Evolutionary conservation across 2,329 filamentous ascomycete species (phyloP).

Genomic region (Phialophora expanda): DNA sequence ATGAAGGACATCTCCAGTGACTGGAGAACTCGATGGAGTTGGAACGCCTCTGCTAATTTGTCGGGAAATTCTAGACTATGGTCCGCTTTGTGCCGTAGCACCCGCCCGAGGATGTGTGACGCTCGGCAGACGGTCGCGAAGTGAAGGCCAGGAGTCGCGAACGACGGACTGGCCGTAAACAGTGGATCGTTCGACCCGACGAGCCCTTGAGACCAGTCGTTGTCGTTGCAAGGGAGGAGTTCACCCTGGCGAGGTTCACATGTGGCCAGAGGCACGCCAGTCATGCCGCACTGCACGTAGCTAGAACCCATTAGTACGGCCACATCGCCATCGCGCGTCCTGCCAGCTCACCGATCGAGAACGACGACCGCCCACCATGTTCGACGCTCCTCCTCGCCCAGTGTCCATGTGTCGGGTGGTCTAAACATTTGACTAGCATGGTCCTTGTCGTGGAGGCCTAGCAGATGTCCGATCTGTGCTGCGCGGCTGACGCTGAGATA

Average conservation of each 20-base stretch:
- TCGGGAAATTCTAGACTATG: slow-evolving; percentile 2
- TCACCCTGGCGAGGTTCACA: slow-evolving; percentile 42
- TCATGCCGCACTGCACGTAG: slow-evolving; percentile 38
- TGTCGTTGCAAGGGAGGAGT: slow-evolving; percentile 42
- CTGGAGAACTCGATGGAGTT: slow-evolving; percentile 17
- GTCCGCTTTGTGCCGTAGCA: slow-evolving; percentile 38
- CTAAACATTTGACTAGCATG: slow-evolving; percentile 42
- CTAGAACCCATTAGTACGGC: slow-evolving; percentile 18
- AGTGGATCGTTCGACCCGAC: slow-evolving; percentile 42
- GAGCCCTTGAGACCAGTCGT: slow-evolving; percentile 41
- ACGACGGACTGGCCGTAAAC: slow-evolving; percentile 36
- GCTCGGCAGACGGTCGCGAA: slow-evolving; percentile 46
- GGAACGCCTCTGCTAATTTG: slow-evolving; percentile 13
- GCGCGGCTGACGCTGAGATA: slow-evolving; percentile 43
- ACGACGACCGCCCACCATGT: slow-evolving; percentile 46
- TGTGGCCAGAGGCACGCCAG: slow-evolving; percentile 38
- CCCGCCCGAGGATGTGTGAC: slow-evolving; percentile 44
- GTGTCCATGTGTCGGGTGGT: slow-evolving; percentile 40
- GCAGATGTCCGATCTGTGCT: slow-evolving; percentile 38
- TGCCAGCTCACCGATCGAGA: slow-evolving; percentile 43
- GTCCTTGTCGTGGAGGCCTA: slow-evolving; percentile 41
- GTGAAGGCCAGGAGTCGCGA: slow-evolving; percentile 36
- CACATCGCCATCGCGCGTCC: not conserved
- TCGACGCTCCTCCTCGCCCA: slow-evolving; percentile 45
- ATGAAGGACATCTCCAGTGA: slow-evolving; percentile 1